These are phyloP conservation scores for Syzygium aqueum DNA, from an alignment of 345 rosid genomes.

Conservation along the genomic window DNA sequence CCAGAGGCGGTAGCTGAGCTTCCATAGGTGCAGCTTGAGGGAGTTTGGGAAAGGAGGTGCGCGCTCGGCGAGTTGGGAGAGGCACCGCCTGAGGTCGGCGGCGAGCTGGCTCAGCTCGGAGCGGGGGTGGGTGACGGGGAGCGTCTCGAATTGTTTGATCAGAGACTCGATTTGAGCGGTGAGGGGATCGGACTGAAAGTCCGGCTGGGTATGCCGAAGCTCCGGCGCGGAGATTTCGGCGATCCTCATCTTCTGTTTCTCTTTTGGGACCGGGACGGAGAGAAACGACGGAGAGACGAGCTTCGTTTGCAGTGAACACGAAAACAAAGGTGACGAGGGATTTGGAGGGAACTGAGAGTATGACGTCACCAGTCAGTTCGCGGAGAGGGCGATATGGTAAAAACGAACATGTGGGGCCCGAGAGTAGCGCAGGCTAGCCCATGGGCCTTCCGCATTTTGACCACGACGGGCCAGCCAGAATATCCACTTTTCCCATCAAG, in stretches of 20 bases:
- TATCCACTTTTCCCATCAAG: background rate
- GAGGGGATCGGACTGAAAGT: constrained; percentile 17
- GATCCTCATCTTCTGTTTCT: constrained; percentile 45
- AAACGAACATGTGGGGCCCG: background rate
- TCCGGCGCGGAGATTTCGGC: constrained; percentile 76
- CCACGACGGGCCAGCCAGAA: background rate
- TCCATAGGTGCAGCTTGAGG: constrained; percentile 69
- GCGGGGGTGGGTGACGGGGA: constrained; percentile 10
- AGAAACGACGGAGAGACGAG: background rate
- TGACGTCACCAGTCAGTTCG: background rate
- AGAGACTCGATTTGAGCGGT: constrained; percentile 60
- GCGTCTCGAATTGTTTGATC: constrained; percentile 45
- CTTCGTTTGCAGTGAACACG: background rate
- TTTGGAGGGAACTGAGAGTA: background rate
- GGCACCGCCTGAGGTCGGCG: constrained; percentile 40
- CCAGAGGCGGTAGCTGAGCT: constrained; percentile 92
- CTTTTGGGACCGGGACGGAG: constrained; percentile 9
- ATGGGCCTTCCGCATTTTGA: background rate
- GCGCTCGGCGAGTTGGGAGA: constrained; percentile 45
- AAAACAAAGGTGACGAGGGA: background rate
- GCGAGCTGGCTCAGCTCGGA: constrained; percentile 35
- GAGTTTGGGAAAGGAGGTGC: constrained; percentile 50
- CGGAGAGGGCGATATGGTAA: background rate
- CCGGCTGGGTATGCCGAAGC: constrained; percentile 15
- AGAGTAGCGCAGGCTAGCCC: background rate